These are phyloP conservation scores for Lecanoromycetidae sp. DNA, from an alignment of 2,329 filamentous ascomycete species.

Conservation along the genomic window DNA sequence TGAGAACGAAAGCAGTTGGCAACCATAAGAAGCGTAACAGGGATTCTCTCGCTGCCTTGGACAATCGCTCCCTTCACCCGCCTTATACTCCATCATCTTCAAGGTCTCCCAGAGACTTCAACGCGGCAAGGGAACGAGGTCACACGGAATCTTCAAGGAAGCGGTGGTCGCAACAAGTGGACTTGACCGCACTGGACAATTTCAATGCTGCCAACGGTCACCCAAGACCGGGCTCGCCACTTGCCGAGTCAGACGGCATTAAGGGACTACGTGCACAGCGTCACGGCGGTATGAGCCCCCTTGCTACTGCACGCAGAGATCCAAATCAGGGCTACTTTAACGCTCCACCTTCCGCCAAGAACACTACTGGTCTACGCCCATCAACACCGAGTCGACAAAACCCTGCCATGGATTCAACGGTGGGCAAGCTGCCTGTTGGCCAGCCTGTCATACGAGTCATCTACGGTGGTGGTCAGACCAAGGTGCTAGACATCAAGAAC, in stretches of 20 bases:
- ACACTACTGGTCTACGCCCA: conserved; percentile 42
- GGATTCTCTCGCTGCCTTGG: conserved; percentile 72
- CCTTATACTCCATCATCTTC: conserved; percentile 51
- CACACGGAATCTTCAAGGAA: conserved; percentile 41
- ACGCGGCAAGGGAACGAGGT: conserved; percentile 37
- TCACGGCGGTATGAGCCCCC: conserved; percentile 48
- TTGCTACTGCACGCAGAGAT: conserved; percentile 41
- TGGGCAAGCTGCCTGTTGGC: conserved; percentile 71
- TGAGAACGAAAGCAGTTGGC: conserved; percentile 62
- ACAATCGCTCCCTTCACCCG: conserved; percentile 36
- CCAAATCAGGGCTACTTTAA: conserved; percentile 22
- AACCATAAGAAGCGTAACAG: conserved; percentile 75
- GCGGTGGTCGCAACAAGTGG: conserved; percentile 44
- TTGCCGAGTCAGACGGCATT: conserved; percentile 43
- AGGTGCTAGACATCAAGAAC: conserved; percentile 83
- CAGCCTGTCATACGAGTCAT: conserved; percentile 89
- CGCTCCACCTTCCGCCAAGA: conserved; percentile 43
- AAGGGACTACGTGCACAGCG: conserved; percentile 43
- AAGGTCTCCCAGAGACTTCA: conserved; percentile 52
- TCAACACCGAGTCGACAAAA: conserved; percentile 59
- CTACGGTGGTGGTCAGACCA: conserved; percentile 79
- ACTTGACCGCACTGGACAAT: conserved; percentile 26
- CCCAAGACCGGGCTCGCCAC: conserved; percentile 61
- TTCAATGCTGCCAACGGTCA: conserved; percentile 42
- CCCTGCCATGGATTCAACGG: conserved; percentile 74